Percentiles rank a stretch among this genome's conserved stretches.
Evolutionary conservation across 768 basidiomycete species (phyloP).

Genomic region (Pilatotrama ljubarskyi): DNA sequence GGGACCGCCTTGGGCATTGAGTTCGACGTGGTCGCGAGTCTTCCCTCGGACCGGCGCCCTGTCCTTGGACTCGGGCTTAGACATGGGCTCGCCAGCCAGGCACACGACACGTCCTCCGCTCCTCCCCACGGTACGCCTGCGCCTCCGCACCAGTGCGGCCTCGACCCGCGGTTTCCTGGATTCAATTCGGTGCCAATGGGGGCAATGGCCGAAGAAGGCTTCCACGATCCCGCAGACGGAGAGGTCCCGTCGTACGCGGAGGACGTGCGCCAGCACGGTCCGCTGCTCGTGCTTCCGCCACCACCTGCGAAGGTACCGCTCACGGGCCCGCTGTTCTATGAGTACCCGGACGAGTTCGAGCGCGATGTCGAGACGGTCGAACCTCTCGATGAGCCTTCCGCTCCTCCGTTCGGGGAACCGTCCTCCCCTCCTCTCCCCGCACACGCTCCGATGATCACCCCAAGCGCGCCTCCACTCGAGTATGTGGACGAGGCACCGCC

Average conservation of each 20-base stretch:
- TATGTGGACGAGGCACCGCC: background rate
- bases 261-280: slow-evolving; percentile 15
- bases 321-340: slow-evolving; percentile 28
- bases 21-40: background rate
- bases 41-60: background rate
- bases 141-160: background rate
- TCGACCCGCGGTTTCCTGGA: background rate
- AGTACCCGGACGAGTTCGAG: slow-evolving; percentile 32
- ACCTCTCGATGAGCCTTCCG: slow-evolving; percentile 21
- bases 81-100: too few relatives aligned
- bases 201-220: background rate
- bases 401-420: slow-evolving; percentile 26
- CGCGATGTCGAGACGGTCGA: slow-evolving; percentile 24
- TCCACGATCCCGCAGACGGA: slow-evolving; percentile 2
- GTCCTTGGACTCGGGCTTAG: too few relatives aligned
- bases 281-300: slow-evolving; percentile 22
- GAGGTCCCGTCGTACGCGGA: slow-evolving; percentile 22
- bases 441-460: background rate
- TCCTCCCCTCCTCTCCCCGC: slow-evolving; percentile 9
- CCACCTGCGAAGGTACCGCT: slow-evolving; percentile 28
- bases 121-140: background rate
- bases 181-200: background rate
- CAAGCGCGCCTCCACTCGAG: slow-evolving; percentile 7
- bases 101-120: slow-evolving; percentile 13
- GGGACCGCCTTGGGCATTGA: slow-evolving; percentile 13